Conservation (phyloP, 257 asterid genomes). For the Lycium ferocissimum region DNA sequence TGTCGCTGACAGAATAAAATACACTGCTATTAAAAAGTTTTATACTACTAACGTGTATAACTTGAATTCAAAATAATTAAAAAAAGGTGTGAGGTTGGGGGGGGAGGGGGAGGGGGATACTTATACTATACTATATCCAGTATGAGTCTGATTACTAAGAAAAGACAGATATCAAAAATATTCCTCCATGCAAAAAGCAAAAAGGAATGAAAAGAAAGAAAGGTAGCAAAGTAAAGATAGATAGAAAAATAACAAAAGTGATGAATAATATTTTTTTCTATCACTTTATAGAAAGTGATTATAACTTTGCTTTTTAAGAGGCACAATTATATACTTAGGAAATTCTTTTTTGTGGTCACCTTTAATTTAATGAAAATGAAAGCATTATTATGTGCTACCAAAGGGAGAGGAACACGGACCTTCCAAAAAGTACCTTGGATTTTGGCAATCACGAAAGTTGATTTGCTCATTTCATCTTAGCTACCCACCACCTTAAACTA, state of each 20-base stretch:
- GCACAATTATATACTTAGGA: neutral
- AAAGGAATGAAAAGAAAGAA: conserved; percentile 13
- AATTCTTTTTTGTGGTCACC: conserved; percentile 45
- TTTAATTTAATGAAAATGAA: conserved; percentile 59
- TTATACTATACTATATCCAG: neutral
- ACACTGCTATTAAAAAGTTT: too few species aligned
- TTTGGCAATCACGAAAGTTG: conserved; percentile 56
- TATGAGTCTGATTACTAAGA: conserved; percentile 38
- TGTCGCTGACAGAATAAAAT: too few species aligned
- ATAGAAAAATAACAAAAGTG: neutral
- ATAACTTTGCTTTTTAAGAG: conserved; percentile 47
- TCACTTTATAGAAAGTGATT: conserved; percentile 69
- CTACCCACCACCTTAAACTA: neutral
- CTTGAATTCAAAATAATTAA: too few species aligned
- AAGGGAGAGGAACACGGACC: conserved; percentile 47
- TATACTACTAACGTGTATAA: too few species aligned
- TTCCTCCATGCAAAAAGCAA: conserved; percentile 54
- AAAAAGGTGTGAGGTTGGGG: too few species aligned
- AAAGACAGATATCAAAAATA: conserved; percentile 55
- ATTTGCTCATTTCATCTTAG: conserved; percentile 34
- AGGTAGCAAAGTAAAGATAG: conserved; percentile 20
- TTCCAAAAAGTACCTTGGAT: conserved; percentile 50
- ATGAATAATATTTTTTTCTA: conserved; percentile 46
- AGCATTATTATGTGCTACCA: conserved; percentile 41
- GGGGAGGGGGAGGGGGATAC: neutral